Conservation (phyloP, 1,284 basidiomycete species). For the Exobasidium rhododendri region DNA sequence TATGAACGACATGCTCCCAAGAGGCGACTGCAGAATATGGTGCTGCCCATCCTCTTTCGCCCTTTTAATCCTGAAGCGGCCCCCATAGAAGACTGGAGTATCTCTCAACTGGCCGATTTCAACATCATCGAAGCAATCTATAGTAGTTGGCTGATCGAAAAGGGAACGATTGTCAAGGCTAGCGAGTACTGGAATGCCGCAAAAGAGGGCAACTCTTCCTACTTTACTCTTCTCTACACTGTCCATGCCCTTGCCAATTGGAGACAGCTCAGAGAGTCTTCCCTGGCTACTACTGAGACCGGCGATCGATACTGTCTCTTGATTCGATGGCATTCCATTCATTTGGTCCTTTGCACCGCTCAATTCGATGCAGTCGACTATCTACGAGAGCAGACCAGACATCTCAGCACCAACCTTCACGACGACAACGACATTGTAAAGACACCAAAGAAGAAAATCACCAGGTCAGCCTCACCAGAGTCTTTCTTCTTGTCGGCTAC, state of each 20-base stretch:
- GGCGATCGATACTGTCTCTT: background rate
- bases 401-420: background rate
- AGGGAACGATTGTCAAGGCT: background rate
- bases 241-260: background rate
- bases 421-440: background rate
- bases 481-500: background rate
- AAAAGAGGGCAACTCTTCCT: background rate
- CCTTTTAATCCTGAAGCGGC: background rate
- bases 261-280: background rate
- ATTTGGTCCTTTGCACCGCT: background rate
- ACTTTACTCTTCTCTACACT: background rate
- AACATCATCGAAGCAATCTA: conserved; percentile 1
- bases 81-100: background rate
- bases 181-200: background rate
- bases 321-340: conserved; percentile 4
- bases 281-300: background rate
- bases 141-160: conserved; percentile 2
- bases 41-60: background rate
- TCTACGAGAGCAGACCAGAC: background rate
- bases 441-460: background rate
- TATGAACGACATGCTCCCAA: background rate
- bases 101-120: background rate
- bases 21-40: background rate
- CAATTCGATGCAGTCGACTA: background rate
- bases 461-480: background rate